These are phyloP conservation scores for Discostella stelligera DNA, from an alignment of 352 stramenopile genomes.

Conservation along the genomic window DNA sequence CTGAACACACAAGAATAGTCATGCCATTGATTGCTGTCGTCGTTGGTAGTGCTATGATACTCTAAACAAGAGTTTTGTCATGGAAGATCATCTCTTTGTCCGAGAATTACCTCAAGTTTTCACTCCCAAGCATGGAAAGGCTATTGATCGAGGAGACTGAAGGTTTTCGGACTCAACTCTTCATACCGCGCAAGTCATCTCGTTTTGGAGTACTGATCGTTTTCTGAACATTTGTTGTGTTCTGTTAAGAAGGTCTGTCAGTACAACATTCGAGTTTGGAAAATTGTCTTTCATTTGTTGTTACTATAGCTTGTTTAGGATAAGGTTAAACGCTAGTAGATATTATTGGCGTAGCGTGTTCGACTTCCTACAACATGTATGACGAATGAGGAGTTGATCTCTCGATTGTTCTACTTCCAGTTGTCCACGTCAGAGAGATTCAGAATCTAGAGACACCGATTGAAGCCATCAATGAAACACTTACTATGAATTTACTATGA, in stretches of 20 bases:
- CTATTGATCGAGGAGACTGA: constrained; percentile 1
- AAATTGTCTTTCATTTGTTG: not conserved
- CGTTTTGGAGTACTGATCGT: not conserved
- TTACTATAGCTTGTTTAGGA: not conserved
- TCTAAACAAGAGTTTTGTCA: not conserved
- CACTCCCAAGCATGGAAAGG: not conserved
- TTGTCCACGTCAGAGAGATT: no score
- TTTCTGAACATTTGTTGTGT: not conserved
- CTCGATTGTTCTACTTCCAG: no score
- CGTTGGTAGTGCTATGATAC: constrained; percentile 1
- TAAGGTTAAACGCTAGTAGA: not conserved
- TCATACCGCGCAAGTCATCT: not conserved
- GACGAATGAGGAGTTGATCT: no score
- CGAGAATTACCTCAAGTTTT: constrained; percentile 2
- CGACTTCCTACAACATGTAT: no score
- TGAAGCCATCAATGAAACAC: no score
- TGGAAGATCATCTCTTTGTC: no score
- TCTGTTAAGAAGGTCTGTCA: not conserved
- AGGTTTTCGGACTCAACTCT: not conserved
- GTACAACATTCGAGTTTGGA: not conserved
- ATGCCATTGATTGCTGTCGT: not conserved
- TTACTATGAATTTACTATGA: constrained; percentile 5
- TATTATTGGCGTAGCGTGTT: not conserved
- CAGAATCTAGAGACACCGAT: no score
- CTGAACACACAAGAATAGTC: constrained; percentile 6